Conservation (phyloP, 2,329 filamentous ascomycete species). For the Botrytis paeoniae region DNA sequence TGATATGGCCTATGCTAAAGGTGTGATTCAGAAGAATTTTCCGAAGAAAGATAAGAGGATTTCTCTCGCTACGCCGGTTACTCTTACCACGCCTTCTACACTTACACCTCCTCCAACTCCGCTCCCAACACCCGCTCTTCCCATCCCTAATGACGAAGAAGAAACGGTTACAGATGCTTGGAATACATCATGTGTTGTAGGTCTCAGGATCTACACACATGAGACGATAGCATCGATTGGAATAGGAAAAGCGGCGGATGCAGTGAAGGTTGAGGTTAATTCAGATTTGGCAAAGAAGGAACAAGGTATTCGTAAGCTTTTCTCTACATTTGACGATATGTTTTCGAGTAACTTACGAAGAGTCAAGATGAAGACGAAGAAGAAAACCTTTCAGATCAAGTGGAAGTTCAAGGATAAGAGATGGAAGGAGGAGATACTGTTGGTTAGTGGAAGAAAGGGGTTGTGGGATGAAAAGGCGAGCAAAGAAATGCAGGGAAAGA, state of each 20-base stretch:
- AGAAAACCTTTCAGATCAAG: neutral
- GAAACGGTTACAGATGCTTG: neutral
- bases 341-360: neutral
- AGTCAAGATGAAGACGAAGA: conserved; percentile 5
- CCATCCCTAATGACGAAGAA: neutral
- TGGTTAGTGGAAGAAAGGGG: neutral
- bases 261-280: neutral
- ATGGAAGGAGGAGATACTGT: neutral
- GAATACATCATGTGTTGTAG: conserved; percentile 2
- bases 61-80: neutral
- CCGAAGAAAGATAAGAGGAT: neutral
- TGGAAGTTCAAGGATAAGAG: neutral
- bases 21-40: conserved; percentile 33
- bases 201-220: neutral
- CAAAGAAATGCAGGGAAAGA: neutral
- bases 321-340: neutral
- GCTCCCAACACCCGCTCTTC: neutral
- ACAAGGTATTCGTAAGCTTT: neutral
- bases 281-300: no score
- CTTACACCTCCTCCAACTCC: neutral
- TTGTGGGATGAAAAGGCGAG: neutral
- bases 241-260: neutral
- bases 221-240: conserved; percentile 6
- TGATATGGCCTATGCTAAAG: conserved; percentile 57
- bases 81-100: neutral